Percentiles rank a stretch among this genome's conserved stretches.
These are phyloP conservation scores for Lactarius pseudohatsudake DNA, from an alignment of 768 basidiomycete species.

Conservation along the genomic window DNA sequence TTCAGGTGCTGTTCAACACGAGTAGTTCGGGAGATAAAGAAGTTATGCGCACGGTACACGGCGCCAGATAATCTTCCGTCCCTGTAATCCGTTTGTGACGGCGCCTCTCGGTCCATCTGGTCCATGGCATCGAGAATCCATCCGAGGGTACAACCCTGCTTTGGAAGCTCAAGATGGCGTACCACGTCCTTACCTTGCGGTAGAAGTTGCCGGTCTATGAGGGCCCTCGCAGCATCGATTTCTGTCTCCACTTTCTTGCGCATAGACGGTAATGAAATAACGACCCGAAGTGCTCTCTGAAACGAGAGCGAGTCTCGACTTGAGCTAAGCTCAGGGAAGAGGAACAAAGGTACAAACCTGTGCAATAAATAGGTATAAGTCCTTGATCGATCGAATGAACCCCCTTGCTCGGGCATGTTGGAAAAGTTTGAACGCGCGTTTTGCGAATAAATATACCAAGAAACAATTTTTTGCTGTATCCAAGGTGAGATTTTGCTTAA, in stretches of 20 bases:
- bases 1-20: background rate
- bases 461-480: conserved; percentile 56
- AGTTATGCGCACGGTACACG: conserved; percentile 67
- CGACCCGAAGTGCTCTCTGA: conserved; percentile 56
- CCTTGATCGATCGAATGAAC: conserved; percentile 45
- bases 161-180: conserved; percentile 66
- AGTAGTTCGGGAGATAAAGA: conserved; percentile 1
- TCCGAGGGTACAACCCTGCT: conserved; percentile 59
- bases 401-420: conserved; percentile 69
- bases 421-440: conserved; percentile 51
- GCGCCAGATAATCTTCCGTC: conserved; percentile 80
- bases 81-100: conserved; percentile 52
- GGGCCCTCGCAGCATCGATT: conserved; percentile 60
- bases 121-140: conserved; percentile 82
- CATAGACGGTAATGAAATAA: conserved; percentile 60
- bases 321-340: background rate
- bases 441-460: conserved; percentile 58
- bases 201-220: conserved; percentile 67
- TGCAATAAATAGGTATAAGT: conserved; percentile 53
- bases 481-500: conserved; percentile 22
- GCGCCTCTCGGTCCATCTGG: conserved; percentile 66
- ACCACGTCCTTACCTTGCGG: conserved; percentile 61
- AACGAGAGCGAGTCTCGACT: conserved; percentile 3
- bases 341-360: conserved; percentile 42
- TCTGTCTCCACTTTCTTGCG: conserved; percentile 60